Evolutionary conservation across 768 basidiomycete species (phyloP).

Genomic region (Stropharia rugosoannulata): DNA sequence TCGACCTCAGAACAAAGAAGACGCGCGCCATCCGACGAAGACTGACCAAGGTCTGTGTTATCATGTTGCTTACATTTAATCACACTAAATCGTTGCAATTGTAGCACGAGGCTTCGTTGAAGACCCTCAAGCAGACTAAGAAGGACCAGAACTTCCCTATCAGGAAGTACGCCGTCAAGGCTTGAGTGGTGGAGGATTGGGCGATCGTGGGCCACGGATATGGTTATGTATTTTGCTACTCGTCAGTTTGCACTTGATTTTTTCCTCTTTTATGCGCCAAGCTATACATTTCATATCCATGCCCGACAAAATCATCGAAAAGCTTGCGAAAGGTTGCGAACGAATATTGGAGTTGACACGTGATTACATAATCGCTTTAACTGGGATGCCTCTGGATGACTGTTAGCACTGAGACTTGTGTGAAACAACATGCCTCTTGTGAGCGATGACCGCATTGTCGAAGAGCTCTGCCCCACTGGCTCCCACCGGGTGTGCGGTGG

Average conservation of each 20-base stretch:
- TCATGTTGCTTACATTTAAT: not conserved
- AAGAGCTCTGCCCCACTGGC: not conserved
- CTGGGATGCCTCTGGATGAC: slow-evolving; percentile 1
- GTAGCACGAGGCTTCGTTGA: slow-evolving; percentile 79
- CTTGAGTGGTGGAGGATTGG: slow-evolving; percentile 42
- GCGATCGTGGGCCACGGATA: slow-evolving; percentile 16
- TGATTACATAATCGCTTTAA: slow-evolving; percentile 11
- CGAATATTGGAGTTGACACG: slow-evolving; percentile 10
- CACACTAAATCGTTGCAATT: slow-evolving; percentile 1
- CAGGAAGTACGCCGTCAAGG: slow-evolving; percentile 96
- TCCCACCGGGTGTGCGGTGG: not conserved
- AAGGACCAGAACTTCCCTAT: slow-evolving; percentile 91
- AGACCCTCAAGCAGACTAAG: slow-evolving; percentile 94
- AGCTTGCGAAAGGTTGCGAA: slow-evolving; percentile 2
- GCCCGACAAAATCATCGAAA: slow-evolving; percentile 9
- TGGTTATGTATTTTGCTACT: slow-evolving; percentile 19
- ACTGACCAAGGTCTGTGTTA: slow-evolving; percentile 73
- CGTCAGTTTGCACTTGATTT: slow-evolving; percentile 21
- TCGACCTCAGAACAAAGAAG: slow-evolving; percentile 97
- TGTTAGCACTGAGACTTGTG: slow-evolving; percentile 4
- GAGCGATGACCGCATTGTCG: not conserved
- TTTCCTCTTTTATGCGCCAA: slow-evolving; percentile 24
- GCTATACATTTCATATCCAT: slow-evolving; percentile 17
- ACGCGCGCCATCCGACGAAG: slow-evolving; percentile 97
- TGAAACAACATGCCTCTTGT: slow-evolving; percentile 1